Evolutionary conservation across 2,329 filamentous ascomycete genomes (phyloP).

Genomic region (Nakataea oryzae): DNA sequence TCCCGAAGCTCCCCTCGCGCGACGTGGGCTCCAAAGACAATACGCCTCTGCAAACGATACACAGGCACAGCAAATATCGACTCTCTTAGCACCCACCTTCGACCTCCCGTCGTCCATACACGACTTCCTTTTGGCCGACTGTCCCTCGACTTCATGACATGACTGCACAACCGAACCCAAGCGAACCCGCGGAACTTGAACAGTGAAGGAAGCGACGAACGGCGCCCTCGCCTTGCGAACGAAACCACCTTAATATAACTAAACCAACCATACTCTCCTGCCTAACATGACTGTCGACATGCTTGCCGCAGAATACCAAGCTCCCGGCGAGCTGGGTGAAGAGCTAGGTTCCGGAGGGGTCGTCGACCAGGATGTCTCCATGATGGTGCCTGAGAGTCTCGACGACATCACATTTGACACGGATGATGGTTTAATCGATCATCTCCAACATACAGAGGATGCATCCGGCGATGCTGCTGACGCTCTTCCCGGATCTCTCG

Average conservation of each 20-base stretch:
- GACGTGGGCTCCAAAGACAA: background rate
- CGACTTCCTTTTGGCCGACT: background rate
- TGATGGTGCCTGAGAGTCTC: background rate
- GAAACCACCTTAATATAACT: background rate
- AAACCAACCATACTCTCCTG: background rate
- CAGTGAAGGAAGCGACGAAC: background rate
- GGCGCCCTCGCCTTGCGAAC: background rate
- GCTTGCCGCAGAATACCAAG: background rate
- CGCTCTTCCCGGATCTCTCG: background rate
- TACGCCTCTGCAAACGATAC: background rate
- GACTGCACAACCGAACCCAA: background rate
- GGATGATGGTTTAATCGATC: background rate
- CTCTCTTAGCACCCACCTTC: background rate
- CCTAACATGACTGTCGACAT: constrained; percentile 3
- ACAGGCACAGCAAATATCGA: background rate
- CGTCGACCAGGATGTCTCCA: background rate
- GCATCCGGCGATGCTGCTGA: background rate
- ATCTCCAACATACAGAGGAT: too few relatives aligned
- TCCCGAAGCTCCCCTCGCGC: background rate
- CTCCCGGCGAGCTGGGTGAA: background rate
- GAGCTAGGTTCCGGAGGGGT: background rate
- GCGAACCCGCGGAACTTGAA: background rate
- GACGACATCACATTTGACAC: background rate
- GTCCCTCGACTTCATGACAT: background rate
- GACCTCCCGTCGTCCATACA: background rate